phyloP scores from a whole-genome alignment of 768 basidiomycete species.

The Rhodotorula paludigena region DNA sequence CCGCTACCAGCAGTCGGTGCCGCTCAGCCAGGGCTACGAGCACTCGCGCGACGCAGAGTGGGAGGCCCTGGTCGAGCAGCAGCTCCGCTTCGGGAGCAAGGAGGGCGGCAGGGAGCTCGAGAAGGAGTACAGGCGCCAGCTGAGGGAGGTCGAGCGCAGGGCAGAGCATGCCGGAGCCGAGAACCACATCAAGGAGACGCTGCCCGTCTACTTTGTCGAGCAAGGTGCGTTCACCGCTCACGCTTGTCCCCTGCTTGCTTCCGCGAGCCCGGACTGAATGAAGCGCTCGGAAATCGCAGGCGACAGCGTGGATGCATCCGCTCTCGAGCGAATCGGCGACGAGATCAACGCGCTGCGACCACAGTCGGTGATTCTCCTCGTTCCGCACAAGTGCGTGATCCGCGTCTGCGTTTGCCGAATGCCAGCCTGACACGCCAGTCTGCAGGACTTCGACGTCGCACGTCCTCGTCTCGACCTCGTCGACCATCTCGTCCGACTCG shows the following conservation, averaged over 20 bases:
- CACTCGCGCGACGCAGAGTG: conserved; percentile 7
- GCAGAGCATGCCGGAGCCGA: conserved; percentile 21
- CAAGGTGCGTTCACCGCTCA: conserved; percentile 6
- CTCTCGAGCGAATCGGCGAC: background rate
- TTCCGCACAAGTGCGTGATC: background rate
- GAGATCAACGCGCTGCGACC: conserved; percentile 24
- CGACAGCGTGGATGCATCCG: background rate
- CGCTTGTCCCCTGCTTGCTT: background rate
- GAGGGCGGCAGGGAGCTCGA: conserved; percentile 31
- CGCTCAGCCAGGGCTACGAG: conserved; percentile 5
- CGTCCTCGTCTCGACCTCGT: conserved; percentile 10
- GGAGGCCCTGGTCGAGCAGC: conserved; percentile 33
- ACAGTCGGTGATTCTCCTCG: conserved; percentile 11
- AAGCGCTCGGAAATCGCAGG: background rate
- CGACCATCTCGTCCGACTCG: background rate
- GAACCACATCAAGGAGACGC: conserved; percentile 7
- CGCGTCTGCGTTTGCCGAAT: no score
- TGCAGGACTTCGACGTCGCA: background rate
- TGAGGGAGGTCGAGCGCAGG: conserved; percentile 29
- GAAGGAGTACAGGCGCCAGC: conserved; percentile 25
- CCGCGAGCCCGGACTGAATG: background rate
- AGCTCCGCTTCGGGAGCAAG: conserved; percentile 30
- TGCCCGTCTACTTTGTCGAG: conserved; percentile 34
- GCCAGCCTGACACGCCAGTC: background rate
- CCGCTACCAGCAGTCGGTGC: conserved; percentile 13